Evolutionary conservation across 2,329 filamentous ascomycete genomes (phyloP), one percentile per base, ranked within the genome.

Genomic region (Colletotrichum spinosum): DNA sequence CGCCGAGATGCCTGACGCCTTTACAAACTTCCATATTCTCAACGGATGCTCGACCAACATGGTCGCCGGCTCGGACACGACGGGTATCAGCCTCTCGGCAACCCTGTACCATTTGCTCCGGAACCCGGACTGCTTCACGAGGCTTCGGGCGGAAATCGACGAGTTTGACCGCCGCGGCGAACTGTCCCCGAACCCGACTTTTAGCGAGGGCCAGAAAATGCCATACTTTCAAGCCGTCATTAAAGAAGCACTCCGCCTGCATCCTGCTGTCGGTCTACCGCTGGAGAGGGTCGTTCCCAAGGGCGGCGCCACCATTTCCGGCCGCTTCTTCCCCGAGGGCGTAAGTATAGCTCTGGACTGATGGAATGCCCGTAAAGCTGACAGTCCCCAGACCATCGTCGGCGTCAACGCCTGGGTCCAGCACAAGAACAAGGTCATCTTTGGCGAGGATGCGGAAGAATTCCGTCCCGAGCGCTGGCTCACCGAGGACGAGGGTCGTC

Each of bases 171-270:
- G 34, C 13, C 25, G 42, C 2, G 66, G 67, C 2, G 46, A 68
- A 37, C 57, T 74, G 6, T 71, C 70, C 8, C 9, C 5, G 48
- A 62, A 4, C 59, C 70, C 54, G 50, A 71, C 72, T 0, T 83
- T 76, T 70, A 79, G 74, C 37, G 78, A 79, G 67, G 77, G 68
- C 4, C 79, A 76, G 13, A 75, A 72, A 51, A 72, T 84, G 70
- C 83, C 82, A 0, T 88, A 86, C 65, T 75, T 87, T 13, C 80
- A 86, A 64, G 84, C 84, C 0, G 79, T 82, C 3, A 80, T 87
- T 44, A 85, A 85, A 55, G 85, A 87, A 70, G 80, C 81, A 0
- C 71, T 87, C 15, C 79, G 86, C 12, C 73, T 87, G 17, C 81
- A 85, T 54, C 78, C 84, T 1, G 80, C 83, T 0, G 79, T 79